Evolutionary conservation across 306 rosid species (phyloP).

Genomic region (Pachyrhizus erosus): DNA sequence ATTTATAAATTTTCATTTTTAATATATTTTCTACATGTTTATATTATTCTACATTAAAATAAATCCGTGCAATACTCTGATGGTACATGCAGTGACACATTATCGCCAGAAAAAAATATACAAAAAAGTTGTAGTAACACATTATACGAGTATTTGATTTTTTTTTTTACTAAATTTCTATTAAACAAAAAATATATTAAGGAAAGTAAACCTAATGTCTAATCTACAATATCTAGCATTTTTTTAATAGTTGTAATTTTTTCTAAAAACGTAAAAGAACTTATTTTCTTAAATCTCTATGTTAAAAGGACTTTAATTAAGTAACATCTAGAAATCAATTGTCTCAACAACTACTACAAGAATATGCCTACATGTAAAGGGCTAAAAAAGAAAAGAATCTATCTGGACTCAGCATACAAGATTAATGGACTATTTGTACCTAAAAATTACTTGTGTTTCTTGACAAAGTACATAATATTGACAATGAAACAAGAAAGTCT

Average conservation of each 20-base stretch:
- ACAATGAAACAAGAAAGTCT: constrained; percentile 10
- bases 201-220: not conserved
- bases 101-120: too few species aligned
- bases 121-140: too few species aligned
- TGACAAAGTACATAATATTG: not conserved
- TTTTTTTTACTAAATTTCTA: too few species aligned
- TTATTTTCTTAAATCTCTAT: not conserved
- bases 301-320: not conserved
- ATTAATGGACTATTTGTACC: not conserved
- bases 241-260: not conserved
- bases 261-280: not conserved
- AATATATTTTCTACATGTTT: too few species aligned
- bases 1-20: too few species aligned
- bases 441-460: not conserved
- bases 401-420: not conserved
- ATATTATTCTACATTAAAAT: too few species aligned
- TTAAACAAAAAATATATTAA: too few species aligned
- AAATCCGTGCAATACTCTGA: too few species aligned
- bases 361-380: not conserved
- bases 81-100: too few species aligned
- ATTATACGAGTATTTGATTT: too few species aligned
- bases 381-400: not conserved
- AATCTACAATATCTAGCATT: too few species aligned
- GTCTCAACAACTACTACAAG: not conserved
- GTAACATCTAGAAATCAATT: not conserved